A percentile compares a stretch with the other conserved stretches of the same genome.
Conservation (phyloP, 768 basidiomycete genomes). For the Daedaleopsis nitida region DNA sequence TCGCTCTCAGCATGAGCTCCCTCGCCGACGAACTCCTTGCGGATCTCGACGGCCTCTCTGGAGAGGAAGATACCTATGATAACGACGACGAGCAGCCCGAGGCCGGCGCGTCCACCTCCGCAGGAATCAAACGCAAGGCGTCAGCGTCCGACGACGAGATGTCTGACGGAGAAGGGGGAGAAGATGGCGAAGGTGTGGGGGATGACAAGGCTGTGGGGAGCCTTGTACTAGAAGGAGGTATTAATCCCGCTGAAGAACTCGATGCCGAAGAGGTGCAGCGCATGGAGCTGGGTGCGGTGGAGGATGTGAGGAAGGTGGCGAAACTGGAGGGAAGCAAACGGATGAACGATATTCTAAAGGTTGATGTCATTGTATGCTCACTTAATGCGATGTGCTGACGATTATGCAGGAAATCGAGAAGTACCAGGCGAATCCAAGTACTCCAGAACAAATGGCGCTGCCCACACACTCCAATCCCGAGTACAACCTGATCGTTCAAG, state of each 20-base stretch:
- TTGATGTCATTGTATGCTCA: conserved; percentile 29
- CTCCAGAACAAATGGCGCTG: conserved; percentile 74
- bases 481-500: conserved; percentile 94
- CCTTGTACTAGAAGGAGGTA: conserved; percentile 82
- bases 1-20: conserved; percentile 56
- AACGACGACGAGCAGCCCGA: conserved; percentile 34
- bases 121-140: conserved; percentile 65
- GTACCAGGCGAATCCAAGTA: conserved; percentile 78
- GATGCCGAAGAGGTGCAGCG: conserved; percentile 92
- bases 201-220: conserved; percentile 43
- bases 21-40: conserved; percentile 93
- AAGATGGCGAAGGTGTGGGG: conserved; percentile 39
- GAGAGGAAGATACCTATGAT: conserved; percentile 52
- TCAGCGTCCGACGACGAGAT: conserved; percentile 55
- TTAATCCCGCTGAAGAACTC: conserved; percentile 93
- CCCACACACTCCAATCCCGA: conserved; percentile 91
- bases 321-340: conserved; percentile 86
- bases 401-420: conserved; percentile 82
- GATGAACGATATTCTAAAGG: conserved; percentile 87
- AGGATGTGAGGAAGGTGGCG: conserved; percentile 87
- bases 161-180: conserved; percentile 53
- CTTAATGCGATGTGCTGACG: background rate
- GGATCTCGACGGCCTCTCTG: conserved; percentile 86
- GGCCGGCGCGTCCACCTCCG: conserved; percentile 32
- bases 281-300: conserved; percentile 86